phyloP scores from a whole-genome alignment of 2,329 filamentous ascomycete species.

The Neocatenulostroma microsporum region DNA sequence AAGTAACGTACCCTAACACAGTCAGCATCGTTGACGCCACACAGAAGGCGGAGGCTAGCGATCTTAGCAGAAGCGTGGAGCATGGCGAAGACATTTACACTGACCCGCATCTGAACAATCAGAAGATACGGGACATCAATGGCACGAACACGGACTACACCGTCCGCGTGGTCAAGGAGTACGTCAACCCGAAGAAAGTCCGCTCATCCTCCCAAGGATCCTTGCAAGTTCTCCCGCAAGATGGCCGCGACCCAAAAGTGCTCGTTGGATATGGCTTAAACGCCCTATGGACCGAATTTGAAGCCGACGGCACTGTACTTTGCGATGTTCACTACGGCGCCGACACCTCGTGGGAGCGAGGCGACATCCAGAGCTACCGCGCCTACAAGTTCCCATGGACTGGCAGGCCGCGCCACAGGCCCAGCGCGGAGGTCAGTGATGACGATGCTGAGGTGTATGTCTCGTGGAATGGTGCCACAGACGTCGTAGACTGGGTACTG shows the following conservation, averaged over 20 bases:
- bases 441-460: slow-evolving; percentile 37
- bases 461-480: slow-evolving; percentile 45
- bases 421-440: slow-evolving; percentile 23
- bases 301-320: slow-evolving; percentile 39
- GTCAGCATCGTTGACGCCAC: not conserved
- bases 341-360: slow-evolving; percentile 24
- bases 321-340: slow-evolving; percentile 44
- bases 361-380: slow-evolving; percentile 44
- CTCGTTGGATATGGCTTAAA: slow-evolving; percentile 49
- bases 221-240: slow-evolving; percentile 46
- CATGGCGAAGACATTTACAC: not conserved
- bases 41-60: not conserved
- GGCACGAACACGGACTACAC: slow-evolving; percentile 23
- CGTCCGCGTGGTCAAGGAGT: slow-evolving; percentile 24
- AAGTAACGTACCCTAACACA: slow-evolving; percentile 23
- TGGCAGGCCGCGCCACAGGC: slow-evolving; percentile 29
- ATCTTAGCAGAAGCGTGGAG: not conserved
- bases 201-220: slow-evolving; percentile 43
- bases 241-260: slow-evolving; percentile 38
- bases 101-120: slow-evolving; percentile 15
- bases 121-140: slow-evolving; percentile 26
- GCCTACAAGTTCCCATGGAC: slow-evolving; percentile 47
- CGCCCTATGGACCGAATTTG: slow-evolving; percentile 33
- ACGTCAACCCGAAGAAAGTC: slow-evolving; percentile 22
- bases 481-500: slow-evolving; percentile 42